Evolutionary conservation across 371 early-diverging fungal genomes (phyloP).

Genomic region (Mucor saturninus): DNA sequence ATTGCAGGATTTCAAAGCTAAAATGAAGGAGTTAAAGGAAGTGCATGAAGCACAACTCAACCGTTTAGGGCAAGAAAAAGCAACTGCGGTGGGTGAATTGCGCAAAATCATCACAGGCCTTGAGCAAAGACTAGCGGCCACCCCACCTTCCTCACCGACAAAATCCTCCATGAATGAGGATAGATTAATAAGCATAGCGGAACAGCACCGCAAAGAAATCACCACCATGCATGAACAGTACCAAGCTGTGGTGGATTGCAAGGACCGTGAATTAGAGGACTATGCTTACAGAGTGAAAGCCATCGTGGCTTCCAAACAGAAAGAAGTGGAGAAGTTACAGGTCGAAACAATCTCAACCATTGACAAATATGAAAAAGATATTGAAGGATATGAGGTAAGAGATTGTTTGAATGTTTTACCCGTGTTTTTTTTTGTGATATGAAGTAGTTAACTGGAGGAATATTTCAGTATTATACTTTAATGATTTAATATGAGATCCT

Average conservation of each 20-base stretch:
- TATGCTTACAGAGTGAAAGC: slow-evolving; percentile 50
- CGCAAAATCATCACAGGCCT: slow-evolving; percentile 16
- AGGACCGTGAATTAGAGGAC: slow-evolving; percentile 45
- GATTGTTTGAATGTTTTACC: neutral
- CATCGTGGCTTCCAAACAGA: slow-evolving; percentile 36
- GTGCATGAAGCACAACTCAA: slow-evolving; percentile 37
- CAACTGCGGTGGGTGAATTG: slow-evolving; percentile 29
- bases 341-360: slow-evolving; percentile 26
- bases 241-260: slow-evolving; percentile 36
- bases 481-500: slow-evolving; percentile 33
- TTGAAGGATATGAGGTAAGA: slow-evolving; percentile 50
- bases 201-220: slow-evolving; percentile 46
- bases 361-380: slow-evolving; percentile 27
- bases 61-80: slow-evolving; percentile 40
- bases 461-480: slow-evolving; percentile 32
- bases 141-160: slow-evolving; percentile 8
- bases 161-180: slow-evolving; percentile 14
- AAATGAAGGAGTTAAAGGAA: slow-evolving; percentile 33
- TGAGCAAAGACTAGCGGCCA: slow-evolving; percentile 11
- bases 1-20: slow-evolving; percentile 32
- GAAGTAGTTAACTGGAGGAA: slow-evolving; percentile 2
- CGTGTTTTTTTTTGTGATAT: neutral
- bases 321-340: slow-evolving; percentile 36
- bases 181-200: slow-evolving; percentile 28
- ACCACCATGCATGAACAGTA: slow-evolving; percentile 42